These are phyloP conservation scores for Macrophomina pseudophaseolina DNA, from an alignment of 2,329 filamentous ascomycete genomes.

Conservation along the genomic window DNA sequence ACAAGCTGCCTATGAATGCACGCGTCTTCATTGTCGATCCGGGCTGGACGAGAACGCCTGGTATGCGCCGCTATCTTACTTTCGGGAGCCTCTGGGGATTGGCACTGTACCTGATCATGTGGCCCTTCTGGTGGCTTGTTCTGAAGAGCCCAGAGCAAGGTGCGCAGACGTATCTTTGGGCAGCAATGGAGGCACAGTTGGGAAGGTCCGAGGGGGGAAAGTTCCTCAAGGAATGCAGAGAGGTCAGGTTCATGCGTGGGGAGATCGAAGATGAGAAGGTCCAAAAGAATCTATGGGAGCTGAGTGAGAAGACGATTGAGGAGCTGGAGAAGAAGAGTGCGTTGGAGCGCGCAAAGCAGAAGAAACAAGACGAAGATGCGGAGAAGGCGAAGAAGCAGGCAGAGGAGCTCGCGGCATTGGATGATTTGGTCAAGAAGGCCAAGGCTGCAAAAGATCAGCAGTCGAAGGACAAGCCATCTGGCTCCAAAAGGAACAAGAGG, in stretches of 20 bases:
- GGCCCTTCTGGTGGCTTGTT: slow-evolving; percentile 83
- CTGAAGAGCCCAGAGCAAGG: slow-evolving; percentile 84
- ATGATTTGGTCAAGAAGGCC: slow-evolving; percentile 27
- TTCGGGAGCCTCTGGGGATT: slow-evolving; percentile 83
- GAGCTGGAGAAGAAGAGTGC: slow-evolving; percentile 80
- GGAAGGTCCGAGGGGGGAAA: slow-evolving; percentile 69
- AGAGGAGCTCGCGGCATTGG: slow-evolving; percentile 33
- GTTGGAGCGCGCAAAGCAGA: slow-evolving; percentile 61
- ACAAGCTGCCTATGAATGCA: slow-evolving; percentile 80
- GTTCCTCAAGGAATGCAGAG: slow-evolving; percentile 86
- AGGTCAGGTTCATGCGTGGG: slow-evolving; percentile 70
- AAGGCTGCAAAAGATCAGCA: slow-evolving; percentile 27
- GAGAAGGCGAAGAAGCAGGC: slow-evolving; percentile 43
- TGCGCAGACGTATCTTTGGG: slow-evolving; percentile 84
- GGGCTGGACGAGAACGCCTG: slow-evolving; percentile 81
- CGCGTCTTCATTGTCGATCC: slow-evolving; percentile 88
- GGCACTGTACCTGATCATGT: slow-evolving; percentile 74
- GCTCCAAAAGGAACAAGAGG: slow-evolving; percentile 29
- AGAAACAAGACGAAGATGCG: slow-evolving; percentile 53
- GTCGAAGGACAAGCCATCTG: slow-evolving; percentile 26
- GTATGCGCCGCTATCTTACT: slow-evolving; percentile 85
- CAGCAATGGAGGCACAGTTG: slow-evolving; percentile 79
- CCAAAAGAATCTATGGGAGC: slow-evolving; percentile 87
- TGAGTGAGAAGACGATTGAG: slow-evolving; percentile 84
- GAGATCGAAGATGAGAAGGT: slow-evolving; percentile 80